Conservation (phyloP, 139 green algal species). For the Chlorella ohadii region DNA sequence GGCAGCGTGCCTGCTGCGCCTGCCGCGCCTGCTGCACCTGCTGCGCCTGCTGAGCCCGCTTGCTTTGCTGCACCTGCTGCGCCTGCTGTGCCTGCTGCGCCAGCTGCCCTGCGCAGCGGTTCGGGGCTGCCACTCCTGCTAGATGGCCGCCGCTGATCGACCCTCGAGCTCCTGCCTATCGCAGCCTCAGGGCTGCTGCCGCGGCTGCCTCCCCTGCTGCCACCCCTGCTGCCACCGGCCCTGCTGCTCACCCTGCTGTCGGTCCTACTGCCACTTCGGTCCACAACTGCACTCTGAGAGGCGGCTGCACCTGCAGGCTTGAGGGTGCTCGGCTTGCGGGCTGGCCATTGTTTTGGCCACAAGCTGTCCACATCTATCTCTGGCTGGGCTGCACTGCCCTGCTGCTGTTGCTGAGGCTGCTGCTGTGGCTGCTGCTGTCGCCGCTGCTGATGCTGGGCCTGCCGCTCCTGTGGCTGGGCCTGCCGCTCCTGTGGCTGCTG, state of each 20-base stretch:
- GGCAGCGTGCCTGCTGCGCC: not conserved
- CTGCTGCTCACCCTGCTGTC: not conserved
- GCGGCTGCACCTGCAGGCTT: not conserved
- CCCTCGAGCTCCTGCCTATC: not conserved
- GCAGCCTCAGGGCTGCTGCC: not conserved
- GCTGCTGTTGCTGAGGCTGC: not conserved
- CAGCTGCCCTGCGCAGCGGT: not conserved
- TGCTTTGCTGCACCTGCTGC: not conserved
- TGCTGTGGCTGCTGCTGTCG: not conserved
- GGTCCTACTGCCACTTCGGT: too few species aligned
- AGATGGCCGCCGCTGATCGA: not conserved
- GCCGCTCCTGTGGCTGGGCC: not conserved
- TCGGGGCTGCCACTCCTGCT: conserved; percentile 4
- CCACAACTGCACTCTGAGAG: not conserved
- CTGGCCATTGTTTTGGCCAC: conserved; percentile 23
- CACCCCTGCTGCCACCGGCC: not conserved
- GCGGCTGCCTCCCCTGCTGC: not conserved
- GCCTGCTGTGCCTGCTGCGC: not conserved
- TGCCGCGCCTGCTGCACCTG: not conserved
- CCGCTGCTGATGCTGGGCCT: not conserved
- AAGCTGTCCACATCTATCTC: not conserved
- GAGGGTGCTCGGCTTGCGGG: conserved; percentile 1
- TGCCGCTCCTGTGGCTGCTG: too few species aligned
- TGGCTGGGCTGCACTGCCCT: not conserved
- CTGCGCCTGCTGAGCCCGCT: not conserved